Evolutionary conservation across 768 basidiomycete species (phyloP), one percentile per base, ranked within the genome.

Genomic region (Lepiota subincarnata): DNA sequence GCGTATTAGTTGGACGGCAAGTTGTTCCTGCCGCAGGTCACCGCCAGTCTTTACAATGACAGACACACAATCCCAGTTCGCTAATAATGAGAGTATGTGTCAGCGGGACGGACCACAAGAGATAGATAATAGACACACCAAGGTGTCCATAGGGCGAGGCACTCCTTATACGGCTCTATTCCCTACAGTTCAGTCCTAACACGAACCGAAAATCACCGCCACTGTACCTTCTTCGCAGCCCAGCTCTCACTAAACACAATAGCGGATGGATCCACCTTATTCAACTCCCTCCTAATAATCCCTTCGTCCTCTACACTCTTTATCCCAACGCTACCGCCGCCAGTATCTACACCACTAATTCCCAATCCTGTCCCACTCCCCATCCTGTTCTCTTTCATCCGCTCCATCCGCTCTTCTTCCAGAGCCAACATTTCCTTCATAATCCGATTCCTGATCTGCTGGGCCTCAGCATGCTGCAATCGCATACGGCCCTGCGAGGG

Each of bases 41-140:
- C 88, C 95, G 2, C 96, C 96, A 4, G 95, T 98, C 72, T 99
- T 99, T 65, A 99, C 94, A 55, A 99, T 99, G 37, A 98, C 93
- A 6, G 95, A 96, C 40, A 97, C 81, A 60, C 94, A 94, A 66
- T 96, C 87, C 86, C 86, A 90, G 58, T 77, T 85, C 19, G 81
- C 86, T 88, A 62, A 42, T 14, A 39, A 44, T 28, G 45, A 35
- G 22, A 35, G 47, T 34, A 20, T 14, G 19, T 22, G 48, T 53
- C 18, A 57, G 34, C n/a, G 26, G 43, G 20, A 48, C 18, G 31
- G 39, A 55, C 45, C 19, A 46, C 52, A 37, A 19, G 49, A 20
- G n/a, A 55, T 18, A 38, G 48, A 41, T 43, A 50, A 52, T 41
- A 53, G 38, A 72, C 70, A 64, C 76, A 78, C 92, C 89, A 53